These are phyloP conservation scores for Phytophthora tentaculata DNA, from an alignment of 352 stramenopile species.

Conservation along the genomic window DNA sequence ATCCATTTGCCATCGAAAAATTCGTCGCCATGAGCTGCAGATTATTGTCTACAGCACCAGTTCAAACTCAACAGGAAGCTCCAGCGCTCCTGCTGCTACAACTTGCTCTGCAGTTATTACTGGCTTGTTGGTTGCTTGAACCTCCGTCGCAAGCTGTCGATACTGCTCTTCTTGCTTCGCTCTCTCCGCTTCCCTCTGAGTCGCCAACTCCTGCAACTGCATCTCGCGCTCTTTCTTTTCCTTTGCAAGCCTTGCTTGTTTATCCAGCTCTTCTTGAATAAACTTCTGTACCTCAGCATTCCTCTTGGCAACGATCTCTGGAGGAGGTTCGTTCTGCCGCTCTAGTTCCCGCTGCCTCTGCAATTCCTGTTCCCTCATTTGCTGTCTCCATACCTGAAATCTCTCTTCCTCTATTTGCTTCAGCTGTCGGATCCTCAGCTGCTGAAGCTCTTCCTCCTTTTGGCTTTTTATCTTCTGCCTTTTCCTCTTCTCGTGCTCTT, in stretches of 20 bases:
- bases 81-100: background rate
- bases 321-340: slow-evolving; percentile 13
- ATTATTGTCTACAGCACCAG: background rate
- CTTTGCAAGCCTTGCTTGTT: slow-evolving; percentile 21
- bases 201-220: background rate
- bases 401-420: slow-evolving; percentile 1
- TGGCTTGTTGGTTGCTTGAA: slow-evolving; percentile 1
- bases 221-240: slow-evolving; percentile 21
- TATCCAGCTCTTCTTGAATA: slow-evolving; percentile 35
- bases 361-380: background rate
- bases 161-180: slow-evolving; percentile 9
- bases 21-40: background rate
- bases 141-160: background rate
- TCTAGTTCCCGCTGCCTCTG: slow-evolving; percentile 7
- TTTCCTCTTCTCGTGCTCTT: background rate
- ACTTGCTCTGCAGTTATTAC: background rate
- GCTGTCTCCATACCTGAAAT: slow-evolving; percentile 3
- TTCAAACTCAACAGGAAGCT: background rate
- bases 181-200: background rate
- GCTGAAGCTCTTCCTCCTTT: background rate
- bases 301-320: slow-evolving; percentile 20
- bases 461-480: background rate
- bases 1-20: background rate
- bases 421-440: background rate
- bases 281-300: slow-evolving; percentile 31